A percentile compares a stretch with the other conserved stretches of the same genome.
Conservation (phyloP, 352 stramenopile species). For the Globisporangium solare region DNA sequence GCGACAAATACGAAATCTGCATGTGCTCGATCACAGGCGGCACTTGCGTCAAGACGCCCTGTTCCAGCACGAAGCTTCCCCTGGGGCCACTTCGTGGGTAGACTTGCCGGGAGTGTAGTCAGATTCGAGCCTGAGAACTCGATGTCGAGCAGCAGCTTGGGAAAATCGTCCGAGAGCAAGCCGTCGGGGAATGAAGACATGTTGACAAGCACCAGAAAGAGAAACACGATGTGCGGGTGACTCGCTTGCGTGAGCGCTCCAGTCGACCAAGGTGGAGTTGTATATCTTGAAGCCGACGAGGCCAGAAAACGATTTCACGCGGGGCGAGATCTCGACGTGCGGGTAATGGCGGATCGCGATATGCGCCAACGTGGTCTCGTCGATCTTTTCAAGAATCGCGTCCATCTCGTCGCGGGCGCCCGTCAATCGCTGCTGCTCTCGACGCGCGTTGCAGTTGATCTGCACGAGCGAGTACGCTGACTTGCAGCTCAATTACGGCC, state of each 20-base stretch:
- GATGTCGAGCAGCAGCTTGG: slow-evolving; percentile 25
- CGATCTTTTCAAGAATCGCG: slow-evolving; percentile 15
- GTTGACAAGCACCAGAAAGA: slow-evolving; percentile 32
- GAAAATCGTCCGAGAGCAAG: slow-evolving; percentile 30
- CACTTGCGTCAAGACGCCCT: slow-evolving; percentile 14
- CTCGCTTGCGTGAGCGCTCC: slow-evolving; percentile 19
- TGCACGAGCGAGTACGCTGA: slow-evolving; percentile 25
- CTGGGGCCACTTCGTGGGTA: slow-evolving; percentile 25
- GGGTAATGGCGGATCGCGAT: slow-evolving; percentile 39
- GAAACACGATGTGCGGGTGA: slow-evolving; percentile 22
- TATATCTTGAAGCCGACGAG: slow-evolving; percentile 37
- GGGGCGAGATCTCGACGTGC: slow-evolving; percentile 21
- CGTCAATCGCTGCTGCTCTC: not conserved
- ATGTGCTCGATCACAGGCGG: slow-evolving; percentile 15
- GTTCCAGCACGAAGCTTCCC: slow-evolving; percentile 13
- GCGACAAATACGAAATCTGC: slow-evolving; percentile 17
- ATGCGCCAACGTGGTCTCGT: slow-evolving; percentile 16
- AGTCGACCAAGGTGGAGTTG: slow-evolving; percentile 34
- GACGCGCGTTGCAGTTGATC: slow-evolving; percentile 16
- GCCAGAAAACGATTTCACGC: slow-evolving; percentile 22
- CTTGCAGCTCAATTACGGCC: slow-evolving; percentile 21
- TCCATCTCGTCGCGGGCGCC: slow-evolving; percentile 14
- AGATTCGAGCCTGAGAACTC: slow-evolving; percentile 40
- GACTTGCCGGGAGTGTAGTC: slow-evolving; percentile 21
- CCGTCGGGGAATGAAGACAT: slow-evolving; percentile 30